Evolutionary conservation across 1,284 basidiomycete genomes (phyloP).

Genomic region (Trichosporon sp.): DNA sequence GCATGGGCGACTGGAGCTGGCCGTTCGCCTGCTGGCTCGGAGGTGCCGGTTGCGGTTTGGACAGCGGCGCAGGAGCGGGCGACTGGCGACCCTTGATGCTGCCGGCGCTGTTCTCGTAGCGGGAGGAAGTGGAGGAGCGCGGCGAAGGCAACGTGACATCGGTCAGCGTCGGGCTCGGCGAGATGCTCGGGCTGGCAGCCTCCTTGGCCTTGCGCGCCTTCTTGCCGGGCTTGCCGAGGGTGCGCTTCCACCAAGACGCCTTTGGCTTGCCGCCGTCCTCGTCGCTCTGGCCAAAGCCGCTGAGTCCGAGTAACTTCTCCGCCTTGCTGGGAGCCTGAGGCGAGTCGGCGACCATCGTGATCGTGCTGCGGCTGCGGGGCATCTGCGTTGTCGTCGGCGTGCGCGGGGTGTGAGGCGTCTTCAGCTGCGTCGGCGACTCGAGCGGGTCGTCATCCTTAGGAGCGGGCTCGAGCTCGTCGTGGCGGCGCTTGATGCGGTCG

Average conservation of each 20-base stretch:
- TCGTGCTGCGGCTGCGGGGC: slow-evolving; percentile 53
- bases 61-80: background rate
- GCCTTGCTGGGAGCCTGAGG: slow-evolving; percentile 43
- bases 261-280: slow-evolving; percentile 26
- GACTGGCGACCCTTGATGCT: slow-evolving; percentile 13
- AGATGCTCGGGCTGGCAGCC: slow-evolving; percentile 4
- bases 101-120: slow-evolving; percentile 14
- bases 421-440: slow-evolving; percentile 24
- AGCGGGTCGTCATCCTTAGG: slow-evolving; percentile 10
- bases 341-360: slow-evolving; percentile 55
- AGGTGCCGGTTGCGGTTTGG: slow-evolving; percentile 1
- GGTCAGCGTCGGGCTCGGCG: slow-evolving; percentile 11
- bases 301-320: slow-evolving; percentile 48
- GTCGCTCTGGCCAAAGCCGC: slow-evolving; percentile 27
- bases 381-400: slow-evolving; percentile 39
- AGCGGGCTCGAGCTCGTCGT: slow-evolving; percentile 57
- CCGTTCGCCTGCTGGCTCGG: slow-evolving; percentile 5
- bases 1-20: background rate
- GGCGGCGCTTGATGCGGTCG: slow-evolving; percentile 58
- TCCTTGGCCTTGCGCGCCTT: slow-evolving; percentile 22
- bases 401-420: slow-evolving; percentile 25
- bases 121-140: slow-evolving; percentile 8
- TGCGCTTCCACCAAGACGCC: slow-evolving; percentile 34
- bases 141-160: slow-evolving; percentile 14
- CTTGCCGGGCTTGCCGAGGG: slow-evolving; percentile 27